Percentiles rank a stretch among this genome's conserved stretches.
Conservation (phyloP, 345 rosid genomes). For the Chamaenerion angustifolium region DNA sequence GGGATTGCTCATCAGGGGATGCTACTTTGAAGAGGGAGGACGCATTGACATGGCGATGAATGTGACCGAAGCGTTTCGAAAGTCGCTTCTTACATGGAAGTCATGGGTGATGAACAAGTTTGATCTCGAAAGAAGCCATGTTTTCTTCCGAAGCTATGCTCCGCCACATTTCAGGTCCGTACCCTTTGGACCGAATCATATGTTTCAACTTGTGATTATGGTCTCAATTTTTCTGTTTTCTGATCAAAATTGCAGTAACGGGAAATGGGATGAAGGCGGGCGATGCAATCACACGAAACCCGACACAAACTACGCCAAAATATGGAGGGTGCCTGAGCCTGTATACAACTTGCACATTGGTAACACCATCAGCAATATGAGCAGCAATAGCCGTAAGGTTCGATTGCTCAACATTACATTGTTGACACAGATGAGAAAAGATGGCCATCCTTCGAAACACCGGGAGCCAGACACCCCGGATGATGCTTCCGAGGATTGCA, state of each 20-base stretch:
- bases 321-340: conserved; percentile 30
- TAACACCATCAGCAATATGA: conserved; percentile 32
- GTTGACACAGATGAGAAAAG: conserved; percentile 55
- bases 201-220: no score
- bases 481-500: conserved; percentile 77
- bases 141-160: conserved; percentile 69
- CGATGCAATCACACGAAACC: conserved; percentile 55
- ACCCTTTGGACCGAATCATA: no score
- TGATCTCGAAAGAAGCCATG: conserved; percentile 31
- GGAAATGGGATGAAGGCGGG: conserved; percentile 70
- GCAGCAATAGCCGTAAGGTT: conserved; percentile 24
- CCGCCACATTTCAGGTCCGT: conserved; percentile 71
- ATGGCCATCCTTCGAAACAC: conserved; percentile 66
- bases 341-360: conserved; percentile 34
- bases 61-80: conserved; percentile 51
- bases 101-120: conserved; percentile 39
- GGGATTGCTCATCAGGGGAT: conserved; percentile 43
- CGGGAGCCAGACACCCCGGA: conserved; percentile 48
- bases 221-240: no score
- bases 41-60: conserved; percentile 44
- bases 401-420: conserved; percentile 57
- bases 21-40: conserved; percentile 57
- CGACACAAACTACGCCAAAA: conserved; percentile 22
- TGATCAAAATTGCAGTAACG: conserved; percentile 31
- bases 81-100: conserved; percentile 56